Conservation (phyloP, 2,329 filamentous ascomycete species). For the Botryotinia narcissicola region DNA sequence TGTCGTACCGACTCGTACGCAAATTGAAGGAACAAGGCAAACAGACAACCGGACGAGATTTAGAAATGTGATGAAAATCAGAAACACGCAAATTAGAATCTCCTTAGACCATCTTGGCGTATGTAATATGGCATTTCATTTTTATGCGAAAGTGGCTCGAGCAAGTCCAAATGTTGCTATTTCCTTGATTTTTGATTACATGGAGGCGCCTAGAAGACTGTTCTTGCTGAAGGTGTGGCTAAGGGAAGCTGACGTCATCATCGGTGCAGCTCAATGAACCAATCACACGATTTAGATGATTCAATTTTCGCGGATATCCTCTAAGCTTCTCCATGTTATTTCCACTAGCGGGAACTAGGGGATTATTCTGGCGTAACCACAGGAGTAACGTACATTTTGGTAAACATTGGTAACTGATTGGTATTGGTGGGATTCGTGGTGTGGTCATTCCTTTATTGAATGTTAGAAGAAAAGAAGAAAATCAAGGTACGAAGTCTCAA, state of each 20-base stretch:
- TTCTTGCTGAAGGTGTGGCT: conserved; percentile 1
- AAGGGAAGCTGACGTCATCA: conserved; percentile 2
- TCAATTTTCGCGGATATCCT: not conserved
- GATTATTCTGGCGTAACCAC: not conserved
- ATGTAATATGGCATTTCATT: not conserved
- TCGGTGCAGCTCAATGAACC: not conserved
- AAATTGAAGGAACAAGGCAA: not conserved
- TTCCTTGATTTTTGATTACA: not conserved
- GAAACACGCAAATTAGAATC: not conserved
- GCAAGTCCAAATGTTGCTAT: not conserved
- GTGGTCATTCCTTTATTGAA: not conserved
- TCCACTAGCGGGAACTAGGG: not conserved
- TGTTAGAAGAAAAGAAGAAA: not conserved
- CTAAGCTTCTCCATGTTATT: not conserved
- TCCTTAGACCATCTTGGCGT: not conserved
- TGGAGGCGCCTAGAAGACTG: not conserved
- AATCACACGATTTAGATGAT: not conserved
- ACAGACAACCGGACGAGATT: not conserved
- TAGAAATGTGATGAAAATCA: not conserved
- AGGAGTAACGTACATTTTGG: not conserved
- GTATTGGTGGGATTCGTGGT: not conserved
- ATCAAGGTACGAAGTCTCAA: not conserved
- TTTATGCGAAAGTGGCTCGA: conserved; percentile 8
- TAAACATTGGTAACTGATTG: not conserved
- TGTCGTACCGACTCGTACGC: not conserved